Conservation (phyloP, 2,329 filamentous ascomycete genomes). For the Ilyonectria sp. region DNA sequence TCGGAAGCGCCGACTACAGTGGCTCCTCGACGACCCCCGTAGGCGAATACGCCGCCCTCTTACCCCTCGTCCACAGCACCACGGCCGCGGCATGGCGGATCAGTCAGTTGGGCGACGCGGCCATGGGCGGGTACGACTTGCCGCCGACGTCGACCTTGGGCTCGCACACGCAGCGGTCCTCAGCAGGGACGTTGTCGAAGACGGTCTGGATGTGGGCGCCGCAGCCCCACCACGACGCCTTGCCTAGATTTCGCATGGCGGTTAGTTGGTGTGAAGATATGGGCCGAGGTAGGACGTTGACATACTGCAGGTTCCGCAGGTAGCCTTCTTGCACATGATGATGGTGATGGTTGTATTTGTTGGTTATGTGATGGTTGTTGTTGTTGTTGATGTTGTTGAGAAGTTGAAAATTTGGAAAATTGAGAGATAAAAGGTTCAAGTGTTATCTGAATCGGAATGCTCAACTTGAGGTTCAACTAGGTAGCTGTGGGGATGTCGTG, state of each 20-base stretch:
- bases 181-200: constrained; percentile 71
- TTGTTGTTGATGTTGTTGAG: neutral
- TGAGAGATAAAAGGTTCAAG: neutral
- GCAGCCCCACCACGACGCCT: constrained; percentile 74
- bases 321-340: constrained; percentile 31
- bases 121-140: constrained; percentile 77
- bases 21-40: constrained; percentile 51
- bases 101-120: constrained; percentile 60
- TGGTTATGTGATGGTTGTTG: neutral
- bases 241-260: constrained; percentile 34
- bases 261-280: neutral
- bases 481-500: constrained; percentile 3
- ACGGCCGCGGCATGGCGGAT: constrained; percentile 45
- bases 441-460: neutral
- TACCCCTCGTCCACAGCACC: constrained; percentile 50
- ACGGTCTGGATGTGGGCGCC: constrained; percentile 73
- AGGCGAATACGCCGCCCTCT: constrained; percentile 49
- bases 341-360: neutral
- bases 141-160: constrained; percentile 74
- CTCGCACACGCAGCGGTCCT: constrained; percentile 76
- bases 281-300: constrained; percentile 13
- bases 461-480: neutral
- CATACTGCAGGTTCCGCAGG: constrained; percentile 30
- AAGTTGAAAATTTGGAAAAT: neutral
- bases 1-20: constrained; percentile 27